phyloP scores from a whole-genome alignment of 1,139 yeast genomes.

The Scheffersomyces parashehatae region DNA sequence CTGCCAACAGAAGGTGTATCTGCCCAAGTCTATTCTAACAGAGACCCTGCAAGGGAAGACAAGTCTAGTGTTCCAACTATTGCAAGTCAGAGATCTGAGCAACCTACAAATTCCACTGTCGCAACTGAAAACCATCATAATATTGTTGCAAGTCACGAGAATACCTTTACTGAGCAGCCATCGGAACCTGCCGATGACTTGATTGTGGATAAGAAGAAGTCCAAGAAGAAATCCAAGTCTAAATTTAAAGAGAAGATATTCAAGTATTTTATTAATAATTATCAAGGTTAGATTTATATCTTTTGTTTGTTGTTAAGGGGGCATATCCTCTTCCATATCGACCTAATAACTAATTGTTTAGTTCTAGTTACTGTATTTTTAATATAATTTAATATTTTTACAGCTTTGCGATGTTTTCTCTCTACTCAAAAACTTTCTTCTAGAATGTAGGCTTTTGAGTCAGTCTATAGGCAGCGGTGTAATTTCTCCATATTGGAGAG shows the following conservation, averaged over 20 bases:
- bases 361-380: no score
- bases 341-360: no score
- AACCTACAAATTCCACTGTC: slow-evolving; percentile 12
- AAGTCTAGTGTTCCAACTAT: slow-evolving; percentile 12
- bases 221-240: slow-evolving; percentile 12
- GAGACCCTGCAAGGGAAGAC: slow-evolving; percentile 8
- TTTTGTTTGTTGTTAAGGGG: no score
- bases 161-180: not conserved
- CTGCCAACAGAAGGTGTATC: no score
- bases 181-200: not conserved
- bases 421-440: no score
- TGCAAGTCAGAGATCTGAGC: slow-evolving; percentile 7
- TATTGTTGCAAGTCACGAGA: not conserved
- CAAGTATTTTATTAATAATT: slow-evolving; percentile 38
- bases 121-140: slow-evolving; percentile 8
- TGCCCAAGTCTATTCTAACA: not conserved
- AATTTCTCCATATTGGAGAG: no score
- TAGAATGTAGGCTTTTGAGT: no score
- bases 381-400: no score
- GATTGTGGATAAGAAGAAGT: slow-evolving; percentile 3
- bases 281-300: slow-evolving; percentile 16
- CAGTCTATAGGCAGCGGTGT: no score
- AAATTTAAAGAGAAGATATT: slow-evolving; percentile 35
- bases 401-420: no score
- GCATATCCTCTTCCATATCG: no score